Conservation (phyloP, 805 yeast species). For the Priceomyces fermenticarens region DNA sequence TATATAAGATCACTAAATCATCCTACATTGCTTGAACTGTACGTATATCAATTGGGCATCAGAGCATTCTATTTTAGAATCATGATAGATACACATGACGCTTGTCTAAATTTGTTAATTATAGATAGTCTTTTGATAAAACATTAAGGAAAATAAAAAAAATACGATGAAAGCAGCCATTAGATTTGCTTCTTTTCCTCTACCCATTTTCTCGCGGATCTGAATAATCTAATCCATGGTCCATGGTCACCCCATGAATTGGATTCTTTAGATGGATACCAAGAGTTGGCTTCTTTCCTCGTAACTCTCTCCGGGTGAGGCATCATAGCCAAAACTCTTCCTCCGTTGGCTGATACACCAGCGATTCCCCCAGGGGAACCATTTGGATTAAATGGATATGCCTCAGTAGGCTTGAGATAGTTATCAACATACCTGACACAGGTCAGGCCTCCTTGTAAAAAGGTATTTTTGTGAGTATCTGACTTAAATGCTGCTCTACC, state of each 20-base stretch:
- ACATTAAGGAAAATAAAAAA: not conserved
- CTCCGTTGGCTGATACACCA: conserved; percentile 85
- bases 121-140: no score
- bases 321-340: conserved; percentile 97
- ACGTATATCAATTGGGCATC: no score
- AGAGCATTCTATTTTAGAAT: no score
- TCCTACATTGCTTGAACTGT: no score
- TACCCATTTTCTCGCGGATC: conserved; percentile 94
- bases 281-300: conserved; percentile 85
- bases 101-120: no score
- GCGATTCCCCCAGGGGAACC: conserved; percentile 94
- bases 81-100: no score
- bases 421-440: conserved; percentile 86
- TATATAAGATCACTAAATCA: no score
- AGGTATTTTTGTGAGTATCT: conserved; percentile 40
- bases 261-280: conserved; percentile 66
- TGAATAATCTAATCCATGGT: conserved; percentile 93
- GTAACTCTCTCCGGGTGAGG: conserved; percentile 98
- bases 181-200: conserved; percentile 30
- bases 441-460: conserved; percentile 52
- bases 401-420: conserved; percentile 78
- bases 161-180: not conserved
- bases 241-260: conserved; percentile 78
- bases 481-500: conserved; percentile 78
- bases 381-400: conserved; percentile 92